These are phyloP conservation scores for Sporobolomyces pararoseus DNA, from an alignment of 768 basidiomycete species.

Conservation along the genomic window DNA sequence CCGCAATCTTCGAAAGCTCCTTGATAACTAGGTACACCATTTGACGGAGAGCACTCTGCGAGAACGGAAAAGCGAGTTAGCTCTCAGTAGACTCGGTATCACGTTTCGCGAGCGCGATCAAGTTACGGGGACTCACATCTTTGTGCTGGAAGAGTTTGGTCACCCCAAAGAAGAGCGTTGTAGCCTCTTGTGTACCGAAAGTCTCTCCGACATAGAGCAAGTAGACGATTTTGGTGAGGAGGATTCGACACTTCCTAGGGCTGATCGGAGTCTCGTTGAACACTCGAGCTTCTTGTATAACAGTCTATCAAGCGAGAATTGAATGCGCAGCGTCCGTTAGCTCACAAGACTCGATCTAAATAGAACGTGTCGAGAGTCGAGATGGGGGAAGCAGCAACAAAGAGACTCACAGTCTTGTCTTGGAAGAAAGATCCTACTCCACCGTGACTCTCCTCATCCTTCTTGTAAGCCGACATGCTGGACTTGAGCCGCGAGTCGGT, in stretches of 20 bases:
- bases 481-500: neutral
- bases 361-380: slow-evolving; percentile 19
- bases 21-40: slow-evolving; percentile 99
- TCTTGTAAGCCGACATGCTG: slow-evolving; percentile 72
- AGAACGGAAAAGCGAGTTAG: neutral
- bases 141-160: slow-evolving; percentile 99
- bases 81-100: neutral
- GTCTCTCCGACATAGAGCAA: slow-evolving; percentile 93
- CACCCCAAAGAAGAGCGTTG: slow-evolving; percentile 95
- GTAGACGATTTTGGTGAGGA: slow-evolving; percentile 94
- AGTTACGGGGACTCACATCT: slow-evolving; percentile 68
- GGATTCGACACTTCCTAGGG: slow-evolving; percentile 90
- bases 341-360: no score
- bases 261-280: slow-evolving; percentile 99
- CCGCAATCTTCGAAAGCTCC: slow-evolving; percentile 88
- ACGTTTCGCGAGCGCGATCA: neutral
- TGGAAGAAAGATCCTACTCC: slow-evolving; percentile 77
- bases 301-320: slow-evolving; percentile 56
- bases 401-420: slow-evolving; percentile 40
- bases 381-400: no score
- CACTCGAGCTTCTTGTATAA: slow-evolving; percentile 95
- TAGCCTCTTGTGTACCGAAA: slow-evolving; percentile 91
- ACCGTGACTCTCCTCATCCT: slow-evolving; percentile 76
- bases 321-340: no score
- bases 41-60: slow-evolving; percentile 85